A percentile compares a stretch with the other conserved stretches of the same genome.
These are phyloP conservation scores for Diospyros lotus DNA, from an alignment of 148 eudicot species.

Conservation along the genomic window DNA sequence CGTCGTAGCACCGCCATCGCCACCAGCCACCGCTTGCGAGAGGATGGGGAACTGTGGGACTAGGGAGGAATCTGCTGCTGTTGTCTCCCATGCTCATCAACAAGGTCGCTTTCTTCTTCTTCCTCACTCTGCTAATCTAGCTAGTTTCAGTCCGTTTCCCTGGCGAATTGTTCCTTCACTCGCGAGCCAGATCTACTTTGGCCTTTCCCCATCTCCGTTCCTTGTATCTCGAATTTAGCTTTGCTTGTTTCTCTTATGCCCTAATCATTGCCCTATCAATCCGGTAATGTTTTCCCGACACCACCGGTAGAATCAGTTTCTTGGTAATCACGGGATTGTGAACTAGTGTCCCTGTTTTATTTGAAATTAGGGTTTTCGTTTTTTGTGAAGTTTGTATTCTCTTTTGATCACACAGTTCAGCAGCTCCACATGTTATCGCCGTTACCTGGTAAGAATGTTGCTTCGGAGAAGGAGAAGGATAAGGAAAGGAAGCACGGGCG, in stretches of 20 bases:
- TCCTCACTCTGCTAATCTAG: not conserved
- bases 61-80: conserved; percentile 91
- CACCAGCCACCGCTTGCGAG: not conserved
- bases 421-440: conserved; percentile 51
- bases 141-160: too few species aligned
- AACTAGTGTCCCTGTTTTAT: not conserved
- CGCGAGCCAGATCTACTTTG: too few species aligned
- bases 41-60: conserved; percentile 95
- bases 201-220: not conserved
- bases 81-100: conserved; percentile 69
- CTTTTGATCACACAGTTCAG: conserved; percentile 37
- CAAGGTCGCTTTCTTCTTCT: conserved; percentile 28
- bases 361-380: conserved; percentile 1
- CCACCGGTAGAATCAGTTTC: too few species aligned
- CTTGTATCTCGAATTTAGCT: not conserved
- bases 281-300: too few species aligned
- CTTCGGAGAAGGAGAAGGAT: conserved; percentile 16
- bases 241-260: not conserved
- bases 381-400: too few species aligned
- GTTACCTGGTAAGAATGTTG: conserved; percentile 22
- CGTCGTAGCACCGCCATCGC: not conserved
- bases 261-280: not conserved
- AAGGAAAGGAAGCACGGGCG: conserved; percentile 34
- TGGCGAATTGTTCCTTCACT: too few species aligned
- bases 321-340: not conserved